Base-by-base conservation (phyloP, 2,329 filamentous ascomycete genomes). In the Neonectria punicea region DNA sequence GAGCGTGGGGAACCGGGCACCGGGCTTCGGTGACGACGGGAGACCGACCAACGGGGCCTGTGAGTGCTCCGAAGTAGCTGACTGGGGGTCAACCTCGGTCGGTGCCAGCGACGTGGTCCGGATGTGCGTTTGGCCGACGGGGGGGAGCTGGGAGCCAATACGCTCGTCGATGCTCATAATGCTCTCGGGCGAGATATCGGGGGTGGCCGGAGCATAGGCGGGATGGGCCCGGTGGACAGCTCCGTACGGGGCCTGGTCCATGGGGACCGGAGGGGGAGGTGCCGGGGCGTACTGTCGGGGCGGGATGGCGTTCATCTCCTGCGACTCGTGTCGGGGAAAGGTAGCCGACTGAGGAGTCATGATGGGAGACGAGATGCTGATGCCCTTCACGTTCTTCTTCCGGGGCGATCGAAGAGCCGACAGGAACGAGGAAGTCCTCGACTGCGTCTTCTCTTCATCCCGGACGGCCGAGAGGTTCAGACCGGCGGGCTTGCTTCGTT, bases 281-380 rank as follows among this genome's bases (percentile, higher is more conserved):
- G 85, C 79, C 10, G 87, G 87, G 4, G 83, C 82, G 68, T 90
- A 90, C 51, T 86, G 83, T 32, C 88, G 83, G 20, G 86, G 88
- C 13, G 86, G 81, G 58, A 90, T 87, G 53, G 84, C 69, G 72
- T 80, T 85, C 81, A 89, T 84, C 75, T 90, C 88, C 69, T 87
- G 85, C 25, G 79, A 80, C 54, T 86, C 83, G 14, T 83, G 78
- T n/a, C 82, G 81, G 2, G 87, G 85, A 69, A 90, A 90, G 2
- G 85, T 87, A 3, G 81, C 84, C 2, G 88, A 87, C 79, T 86
- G 85, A 14, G 89, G 88, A 9, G 88, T 90, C 82, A 89, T 86
- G 70, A 91, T 88, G 55, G 89, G 89, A 1, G 88, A 89, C 13
- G 89, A 90, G 71, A 91, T 91, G 74, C 76, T 85, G 67, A 90